Conservation (phyloP, 106 monocot species). For the Allium fistulosum region DNA sequence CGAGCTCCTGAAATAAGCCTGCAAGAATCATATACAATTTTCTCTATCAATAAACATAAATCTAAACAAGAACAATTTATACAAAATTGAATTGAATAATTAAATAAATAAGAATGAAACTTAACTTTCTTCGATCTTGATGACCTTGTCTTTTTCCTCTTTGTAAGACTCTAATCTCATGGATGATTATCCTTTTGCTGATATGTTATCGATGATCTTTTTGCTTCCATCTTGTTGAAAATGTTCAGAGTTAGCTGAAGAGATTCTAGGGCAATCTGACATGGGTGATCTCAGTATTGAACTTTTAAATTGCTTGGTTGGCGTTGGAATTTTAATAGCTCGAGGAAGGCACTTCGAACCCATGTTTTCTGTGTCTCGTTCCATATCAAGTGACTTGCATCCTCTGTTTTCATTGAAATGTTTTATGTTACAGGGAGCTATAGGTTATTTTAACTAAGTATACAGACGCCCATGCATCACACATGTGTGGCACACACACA, state of each 20-base stretch:
- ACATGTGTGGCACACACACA: too few species aligned
- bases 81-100: background rate
- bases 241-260: slow-evolving; percentile 35
- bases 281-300: slow-evolving; percentile 35
- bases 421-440: background rate
- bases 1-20: slow-evolving; percentile 92
- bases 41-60: slow-evolving; percentile 2
- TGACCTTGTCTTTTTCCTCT: slow-evolving; percentile 59
- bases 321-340: slow-evolving; percentile 31
- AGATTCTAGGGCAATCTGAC: slow-evolving; percentile 47
- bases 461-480: too few species aligned
- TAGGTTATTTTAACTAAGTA: too few species aligned
- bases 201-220: slow-evolving; percentile 32
- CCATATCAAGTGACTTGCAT: slow-evolving; percentile 35
- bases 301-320: slow-evolving; percentile 40
- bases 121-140: slow-evolving; percentile 96
- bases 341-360: slow-evolving; percentile 58
- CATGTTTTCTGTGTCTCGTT: slow-evolving; percentile 19
- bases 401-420: slow-evolving; percentile 28
- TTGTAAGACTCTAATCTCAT: slow-evolving; percentile 48
- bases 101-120: slow-evolving; percentile 5
- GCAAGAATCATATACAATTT: slow-evolving; percentile 20
- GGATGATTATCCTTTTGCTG: slow-evolving; percentile 32
- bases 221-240: slow-evolving; percentile 43
- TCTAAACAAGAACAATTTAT: background rate